Percentiles rank a stretch among this genome's conserved stretches.
These are phyloP conservation scores for Ceratocystis alfenasii DNA, from an alignment of 2,329 filamentous ascomycete species.

Conservation along the genomic window DNA sequence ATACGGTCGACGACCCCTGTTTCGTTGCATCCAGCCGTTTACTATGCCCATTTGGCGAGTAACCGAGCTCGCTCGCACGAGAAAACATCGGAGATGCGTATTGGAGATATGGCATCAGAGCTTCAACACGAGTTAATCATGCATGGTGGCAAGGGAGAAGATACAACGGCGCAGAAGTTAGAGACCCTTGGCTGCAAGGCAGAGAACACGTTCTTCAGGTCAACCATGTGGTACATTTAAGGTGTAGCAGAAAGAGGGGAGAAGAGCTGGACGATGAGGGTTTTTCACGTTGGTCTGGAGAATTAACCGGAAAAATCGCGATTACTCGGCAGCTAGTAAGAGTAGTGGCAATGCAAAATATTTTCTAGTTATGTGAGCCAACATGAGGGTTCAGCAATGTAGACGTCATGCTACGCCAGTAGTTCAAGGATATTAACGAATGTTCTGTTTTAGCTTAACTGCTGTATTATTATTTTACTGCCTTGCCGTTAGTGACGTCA, in stretches of 20 bases:
- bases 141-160: neutral
- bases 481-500: neutral
- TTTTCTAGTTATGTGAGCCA: neutral
- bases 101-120: neutral
- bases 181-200: conserved; percentile 19
- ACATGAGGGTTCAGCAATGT: neutral
- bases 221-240: conserved; percentile 38
- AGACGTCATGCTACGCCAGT: neutral
- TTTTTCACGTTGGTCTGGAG: neutral
- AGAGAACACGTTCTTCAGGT: conserved; percentile 2
- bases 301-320: neutral
- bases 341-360: neutral
- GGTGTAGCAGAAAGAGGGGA: neutral
- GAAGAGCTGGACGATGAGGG: neutral
- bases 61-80: conserved; percentile 70
- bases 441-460: neutral
- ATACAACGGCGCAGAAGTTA: neutral
- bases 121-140: conserved; percentile 7
- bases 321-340: neutral
- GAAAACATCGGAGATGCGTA: conserved; percentile 28
- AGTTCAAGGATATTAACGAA: neutral
- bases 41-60: conserved; percentile 88
- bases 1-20: conserved; percentile 85
- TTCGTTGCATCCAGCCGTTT: conserved; percentile 77
- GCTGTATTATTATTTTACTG: neutral